Evolutionary conservation across 352 stramenopile genomes (phyloP).

Genomic region (Globisporangium acanthophoron): DNA sequence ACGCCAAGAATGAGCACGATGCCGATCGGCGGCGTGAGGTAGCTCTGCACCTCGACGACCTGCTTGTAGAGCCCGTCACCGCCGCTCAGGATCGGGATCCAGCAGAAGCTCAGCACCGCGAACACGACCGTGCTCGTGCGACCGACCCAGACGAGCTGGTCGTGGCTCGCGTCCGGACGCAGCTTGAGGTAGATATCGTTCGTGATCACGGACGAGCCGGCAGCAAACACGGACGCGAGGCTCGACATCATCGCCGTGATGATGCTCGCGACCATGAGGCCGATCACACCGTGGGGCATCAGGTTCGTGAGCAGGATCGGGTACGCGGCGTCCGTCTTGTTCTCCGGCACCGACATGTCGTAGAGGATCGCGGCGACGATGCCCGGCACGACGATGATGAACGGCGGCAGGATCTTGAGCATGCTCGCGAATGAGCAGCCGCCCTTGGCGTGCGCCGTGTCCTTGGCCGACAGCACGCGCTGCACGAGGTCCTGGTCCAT

Average conservation of each 20-base stretch:
- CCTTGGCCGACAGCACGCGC: conserved; percentile 61
- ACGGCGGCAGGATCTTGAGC: conserved; percentile 60
- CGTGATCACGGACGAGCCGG: conserved; percentile 52
- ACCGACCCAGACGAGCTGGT: conserved; percentile 56
- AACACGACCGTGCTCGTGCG: conserved; percentile 42
- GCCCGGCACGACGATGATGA: conserved; percentile 64
- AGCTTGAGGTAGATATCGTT: conserved; percentile 64
- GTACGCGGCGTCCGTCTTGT: conserved; percentile 57
- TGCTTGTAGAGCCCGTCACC: conserved; percentile 57
- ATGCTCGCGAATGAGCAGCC: conserved; percentile 48
- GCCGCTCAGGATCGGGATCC: conserved; percentile 59
- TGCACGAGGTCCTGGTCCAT: conserved; percentile 72
- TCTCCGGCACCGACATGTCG: conserved; percentile 43
- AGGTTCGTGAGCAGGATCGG: conserved; percentile 59
- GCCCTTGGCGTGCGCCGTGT: conserved; percentile 53
- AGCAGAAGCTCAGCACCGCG: conserved; percentile 49
- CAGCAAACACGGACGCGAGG: conserved; percentile 57
- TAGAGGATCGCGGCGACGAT: conserved; percentile 58
- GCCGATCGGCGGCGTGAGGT: conserved; percentile 51
- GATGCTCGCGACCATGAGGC: conserved; percentile 63
- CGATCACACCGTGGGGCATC: conserved; percentile 58
- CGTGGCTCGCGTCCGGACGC: conserved; percentile 39
- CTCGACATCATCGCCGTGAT: conserved; percentile 72
- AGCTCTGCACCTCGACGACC: conserved; percentile 59
- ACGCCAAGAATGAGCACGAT: conserved; percentile 58